Base-by-base conservation (phyloP, 164 flowering plant genomes). In the Annona squamosa region DNA sequence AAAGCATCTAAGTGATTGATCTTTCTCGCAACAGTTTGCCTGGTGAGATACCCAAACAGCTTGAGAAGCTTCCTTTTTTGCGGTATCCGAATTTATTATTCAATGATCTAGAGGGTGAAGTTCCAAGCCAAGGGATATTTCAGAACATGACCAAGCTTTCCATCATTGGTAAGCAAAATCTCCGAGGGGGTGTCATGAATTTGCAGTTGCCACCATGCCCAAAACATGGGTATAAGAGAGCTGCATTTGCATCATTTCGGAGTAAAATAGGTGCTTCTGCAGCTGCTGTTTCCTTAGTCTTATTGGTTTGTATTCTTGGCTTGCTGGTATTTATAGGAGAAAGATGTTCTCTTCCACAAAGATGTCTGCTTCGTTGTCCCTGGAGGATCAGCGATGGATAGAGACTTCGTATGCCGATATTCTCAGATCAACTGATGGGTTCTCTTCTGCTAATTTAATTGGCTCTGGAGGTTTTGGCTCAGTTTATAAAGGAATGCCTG, bases 401-500 rank as follows among this genome's bases (percentile, higher is more conserved):
- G 4, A 12, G 1, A 9, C 80, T 12, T 78, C 85, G 45, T 81
- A 82, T 16, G 4, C 18, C 0, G 78, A 74, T 0, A 73, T 84
- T 12, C 4, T 18, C 2, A 68, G 47, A 48, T 63, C 82, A 41
- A 84, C 85, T 0, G 61, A 79, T 68, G 74, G 74, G 2, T 82
- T 84, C 69, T 68, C 81, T n/a, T 1, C 45, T 0, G 75, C 73
- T 1, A 82, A 81, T 70, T 70, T 82, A 72, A 66, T 82, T 4
- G 87, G 87, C n/a, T 3, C 57, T 0, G 85, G 87, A 9, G 74
- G 84, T 70, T 84, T 77, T 47, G 80, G 85, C 5, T 71, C 76
- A 17, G 87, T 84, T 0, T 84, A 79, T 64, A 82, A 73, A 72
- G 87, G 82, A 67, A 17, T 42, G 4, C 68, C 19, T 10, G 4